Evolutionary conservation across 192 early-diverging fungal species (phyloP).

Genomic region (Lobosporangium transversale): DNA sequence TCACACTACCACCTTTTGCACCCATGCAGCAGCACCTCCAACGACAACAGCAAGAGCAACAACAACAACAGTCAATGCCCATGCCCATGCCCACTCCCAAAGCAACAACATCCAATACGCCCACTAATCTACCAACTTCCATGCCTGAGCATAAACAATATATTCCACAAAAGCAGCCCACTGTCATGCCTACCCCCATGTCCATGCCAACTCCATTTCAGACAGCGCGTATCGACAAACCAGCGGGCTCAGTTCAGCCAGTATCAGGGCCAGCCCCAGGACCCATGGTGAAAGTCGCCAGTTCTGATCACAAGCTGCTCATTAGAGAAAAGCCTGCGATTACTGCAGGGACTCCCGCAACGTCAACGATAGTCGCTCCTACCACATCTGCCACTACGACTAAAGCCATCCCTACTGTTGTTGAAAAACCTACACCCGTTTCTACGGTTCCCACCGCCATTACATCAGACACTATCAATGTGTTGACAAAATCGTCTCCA

Average conservation of each 20-base stretch:
- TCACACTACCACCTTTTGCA: constrained; percentile 41
- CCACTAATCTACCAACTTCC: constrained; percentile 11
- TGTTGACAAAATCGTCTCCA: constrained; percentile 11
- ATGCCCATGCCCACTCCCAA: constrained; percentile 18
- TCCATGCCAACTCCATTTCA: neutral
- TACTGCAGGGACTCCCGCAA: no score
- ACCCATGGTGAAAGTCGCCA: neutral
- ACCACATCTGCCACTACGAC: no score
- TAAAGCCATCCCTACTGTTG: neutral
- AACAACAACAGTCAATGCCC: constrained; percentile 30
- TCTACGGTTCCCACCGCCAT: neutral
- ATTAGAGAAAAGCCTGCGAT: constrained; percentile 10
- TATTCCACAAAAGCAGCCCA: constrained; percentile 7
- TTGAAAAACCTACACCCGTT: neutral
- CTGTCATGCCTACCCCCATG: neutral
- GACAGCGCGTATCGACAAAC: neutral
- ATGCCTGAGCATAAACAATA: constrained; percentile 49
- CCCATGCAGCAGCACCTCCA: constrained; percentile 43
- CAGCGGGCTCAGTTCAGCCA: no score
- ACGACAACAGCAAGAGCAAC: constrained; percentile 25
- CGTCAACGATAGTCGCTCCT: no score
- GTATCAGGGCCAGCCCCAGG: no score
- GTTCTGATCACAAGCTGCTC: constrained; percentile 17
- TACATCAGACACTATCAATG: constrained; percentile 6
- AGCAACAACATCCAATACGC: neutral